phyloP scores from a whole-genome alignment of 345 rosid genomes.

The Citrus mangshanensis region DNA sequence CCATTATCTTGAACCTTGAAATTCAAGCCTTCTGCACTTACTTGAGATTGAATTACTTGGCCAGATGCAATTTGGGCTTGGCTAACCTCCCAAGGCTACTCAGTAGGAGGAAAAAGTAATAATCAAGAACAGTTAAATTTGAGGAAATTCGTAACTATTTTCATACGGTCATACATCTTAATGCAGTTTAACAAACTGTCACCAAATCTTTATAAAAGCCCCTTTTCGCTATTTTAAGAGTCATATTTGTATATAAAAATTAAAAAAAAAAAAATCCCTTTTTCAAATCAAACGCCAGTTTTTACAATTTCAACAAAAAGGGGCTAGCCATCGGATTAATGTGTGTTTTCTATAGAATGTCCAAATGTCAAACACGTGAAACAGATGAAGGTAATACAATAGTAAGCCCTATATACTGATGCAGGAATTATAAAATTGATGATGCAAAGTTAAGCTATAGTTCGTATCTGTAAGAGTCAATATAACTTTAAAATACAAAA shows the following conservation, averaged over 20 bases:
- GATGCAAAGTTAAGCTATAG: neutral
- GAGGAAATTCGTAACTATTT: neutral
- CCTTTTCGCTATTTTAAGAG: neutral
- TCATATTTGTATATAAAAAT: no score
- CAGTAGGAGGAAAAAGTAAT: neutral
- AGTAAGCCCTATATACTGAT: neutral
- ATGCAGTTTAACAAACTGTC: neutral
- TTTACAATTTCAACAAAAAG: neutral
- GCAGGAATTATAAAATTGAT: neutral
- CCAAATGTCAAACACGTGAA: slow-evolving; percentile 1
- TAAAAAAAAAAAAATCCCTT: no score
- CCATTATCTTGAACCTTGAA: slow-evolving; percentile 40
- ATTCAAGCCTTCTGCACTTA: slow-evolving; percentile 34
- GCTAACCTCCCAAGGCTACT: slow-evolving; percentile 78
- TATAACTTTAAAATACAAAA: neutral
- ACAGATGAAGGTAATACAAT: neutral
- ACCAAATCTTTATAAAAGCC: neutral
- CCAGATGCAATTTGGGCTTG: slow-evolving; percentile 45
- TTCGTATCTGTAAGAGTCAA: neutral
- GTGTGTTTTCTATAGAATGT: neutral
- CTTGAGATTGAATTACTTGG: slow-evolving; percentile 35
- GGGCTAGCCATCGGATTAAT: neutral
- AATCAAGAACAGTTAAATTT: slow-evolving; percentile 3
- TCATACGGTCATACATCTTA: neutral
- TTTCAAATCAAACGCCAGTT: neutral